These are phyloP conservation scores for Hymenoscyphus linearis DNA, from an alignment of 2,329 filamentous ascomycete genomes.

Conservation along the genomic window DNA sequence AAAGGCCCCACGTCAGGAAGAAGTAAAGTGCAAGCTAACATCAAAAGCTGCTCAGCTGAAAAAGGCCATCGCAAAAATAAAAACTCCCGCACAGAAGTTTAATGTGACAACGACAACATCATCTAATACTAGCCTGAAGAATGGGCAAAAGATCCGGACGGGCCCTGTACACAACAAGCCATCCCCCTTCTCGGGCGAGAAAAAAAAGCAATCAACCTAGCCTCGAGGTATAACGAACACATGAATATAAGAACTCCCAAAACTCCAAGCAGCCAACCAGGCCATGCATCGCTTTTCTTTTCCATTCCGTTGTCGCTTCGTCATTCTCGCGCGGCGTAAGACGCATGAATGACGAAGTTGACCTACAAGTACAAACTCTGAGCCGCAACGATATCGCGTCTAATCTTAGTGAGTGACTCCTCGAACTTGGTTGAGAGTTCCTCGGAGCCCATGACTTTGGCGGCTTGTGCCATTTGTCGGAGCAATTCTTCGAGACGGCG, in stretches of 20 bases:
- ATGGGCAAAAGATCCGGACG: background rate
- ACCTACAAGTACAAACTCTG: constrained; percentile 83
- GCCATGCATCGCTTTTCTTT: constrained; percentile 14
- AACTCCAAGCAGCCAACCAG: constrained; percentile 9
- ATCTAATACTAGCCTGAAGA: background rate
- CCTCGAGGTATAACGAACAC: constrained; percentile 2
- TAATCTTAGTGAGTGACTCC: constrained; percentile 74
- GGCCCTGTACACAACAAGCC: background rate
- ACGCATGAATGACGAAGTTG: background rate
- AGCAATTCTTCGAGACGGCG: constrained; percentile 89
- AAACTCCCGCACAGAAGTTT: background rate
- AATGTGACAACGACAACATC: background rate
- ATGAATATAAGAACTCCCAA: constrained; percentile 13
- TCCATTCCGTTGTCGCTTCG: background rate
- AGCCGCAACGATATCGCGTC: constrained; percentile 89
- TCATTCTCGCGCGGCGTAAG: background rate
- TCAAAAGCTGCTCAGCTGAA: background rate
- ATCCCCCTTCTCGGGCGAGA: background rate
- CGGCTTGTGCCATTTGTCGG: constrained; percentile 89
- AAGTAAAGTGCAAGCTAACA: background rate
- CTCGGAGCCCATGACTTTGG: constrained; percentile 97
- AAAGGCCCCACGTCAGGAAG: too few species aligned
- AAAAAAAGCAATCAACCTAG: background rate
- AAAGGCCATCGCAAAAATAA: too few species aligned
- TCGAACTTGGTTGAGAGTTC: constrained; percentile 93